A percentile compares a stretch with the other conserved stretches of the same genome.
These are phyloP conservation scores for Trichothecium roseum DNA, from an alignment of 2,329 filamentous ascomycete genomes.

Conservation along the genomic window DNA sequence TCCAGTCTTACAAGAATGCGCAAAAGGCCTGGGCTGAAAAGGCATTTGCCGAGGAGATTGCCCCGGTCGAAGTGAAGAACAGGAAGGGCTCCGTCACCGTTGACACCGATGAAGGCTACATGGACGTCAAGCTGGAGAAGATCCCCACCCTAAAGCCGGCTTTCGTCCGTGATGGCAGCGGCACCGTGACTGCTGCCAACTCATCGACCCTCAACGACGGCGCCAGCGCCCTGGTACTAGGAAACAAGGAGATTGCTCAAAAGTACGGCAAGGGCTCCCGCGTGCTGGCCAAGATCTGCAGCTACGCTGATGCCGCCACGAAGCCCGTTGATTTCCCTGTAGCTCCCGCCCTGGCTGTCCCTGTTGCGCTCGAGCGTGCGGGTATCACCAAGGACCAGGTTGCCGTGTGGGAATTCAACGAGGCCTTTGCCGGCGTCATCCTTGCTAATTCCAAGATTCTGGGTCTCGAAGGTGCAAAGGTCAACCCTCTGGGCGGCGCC, in stretches of 20 bases:
- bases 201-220: constrained; percentile 92
- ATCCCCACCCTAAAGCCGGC: constrained; percentile 80
- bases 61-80: constrained; percentile 72
- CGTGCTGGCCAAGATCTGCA: constrained; percentile 78
- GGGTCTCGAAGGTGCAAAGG: constrained; percentile 65
- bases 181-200: constrained; percentile 90
- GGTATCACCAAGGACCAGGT: constrained; percentile 89
- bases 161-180: constrained; percentile 75
- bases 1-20: constrained; percentile 78
- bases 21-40: constrained; percentile 80
- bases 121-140: constrained; percentile 79
- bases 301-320: constrained; percentile 80
- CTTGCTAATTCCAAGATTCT: constrained; percentile 92
- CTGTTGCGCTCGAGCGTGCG: constrained; percentile 77
- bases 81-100: constrained; percentile 76
- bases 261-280: constrained; percentile 68
- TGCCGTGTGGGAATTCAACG: constrained; percentile 95
- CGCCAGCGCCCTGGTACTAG: constrained; percentile 79
- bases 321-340: constrained; percentile 91
- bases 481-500: constrained; percentile 83
- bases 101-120: constrained; percentile 78
- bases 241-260: constrained; percentile 68
- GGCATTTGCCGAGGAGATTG: constrained; percentile 82
- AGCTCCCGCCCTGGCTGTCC: constrained; percentile 84
- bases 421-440: constrained; percentile 92